These are phyloP conservation scores for Anastatica hierochuntica DNA, from an alignment of 345 rosid species.

Conservation along the genomic window DNA sequence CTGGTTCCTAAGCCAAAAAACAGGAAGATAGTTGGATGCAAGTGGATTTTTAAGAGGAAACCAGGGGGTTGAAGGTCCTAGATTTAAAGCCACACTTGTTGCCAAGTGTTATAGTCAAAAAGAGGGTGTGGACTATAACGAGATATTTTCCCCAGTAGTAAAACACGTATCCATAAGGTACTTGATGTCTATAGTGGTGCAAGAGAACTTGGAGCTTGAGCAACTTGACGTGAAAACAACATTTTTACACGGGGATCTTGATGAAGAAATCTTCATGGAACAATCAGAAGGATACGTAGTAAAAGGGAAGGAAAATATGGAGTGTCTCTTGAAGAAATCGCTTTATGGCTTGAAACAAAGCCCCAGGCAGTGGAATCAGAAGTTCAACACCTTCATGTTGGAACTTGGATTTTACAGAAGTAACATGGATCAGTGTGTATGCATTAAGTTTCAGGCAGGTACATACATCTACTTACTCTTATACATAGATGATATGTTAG, in stretches of 20 bases:
- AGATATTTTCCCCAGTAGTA: background rate
- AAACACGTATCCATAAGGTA: background rate
- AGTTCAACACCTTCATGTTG: background rate
- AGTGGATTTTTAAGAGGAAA: background rate
- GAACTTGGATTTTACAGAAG: background rate
- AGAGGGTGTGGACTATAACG: background rate
- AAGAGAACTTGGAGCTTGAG: background rate
- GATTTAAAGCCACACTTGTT: background rate
- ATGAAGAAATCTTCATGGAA: background rate
- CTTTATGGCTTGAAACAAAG: background rate
- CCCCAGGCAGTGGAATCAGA: background rate
- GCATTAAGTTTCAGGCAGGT: background rate
- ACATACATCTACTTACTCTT: background rate
- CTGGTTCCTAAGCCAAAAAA: background rate
- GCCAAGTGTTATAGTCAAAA: background rate
- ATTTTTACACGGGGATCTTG: background rate
- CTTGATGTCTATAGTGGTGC: background rate
- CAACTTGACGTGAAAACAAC: background rate
- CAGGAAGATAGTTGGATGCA: background rate
- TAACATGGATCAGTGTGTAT: background rate
- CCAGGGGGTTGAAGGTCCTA: background rate
- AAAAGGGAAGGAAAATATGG: background rate
- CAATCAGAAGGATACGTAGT: background rate
- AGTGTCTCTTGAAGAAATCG: background rate
- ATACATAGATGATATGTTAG: background rate